Percentiles rank a stretch among this genome's conserved stretches.
phyloP scores from a whole-genome alignment of 2,329 filamentous ascomycete genomes.

The Kalmusia sp. region DNA sequence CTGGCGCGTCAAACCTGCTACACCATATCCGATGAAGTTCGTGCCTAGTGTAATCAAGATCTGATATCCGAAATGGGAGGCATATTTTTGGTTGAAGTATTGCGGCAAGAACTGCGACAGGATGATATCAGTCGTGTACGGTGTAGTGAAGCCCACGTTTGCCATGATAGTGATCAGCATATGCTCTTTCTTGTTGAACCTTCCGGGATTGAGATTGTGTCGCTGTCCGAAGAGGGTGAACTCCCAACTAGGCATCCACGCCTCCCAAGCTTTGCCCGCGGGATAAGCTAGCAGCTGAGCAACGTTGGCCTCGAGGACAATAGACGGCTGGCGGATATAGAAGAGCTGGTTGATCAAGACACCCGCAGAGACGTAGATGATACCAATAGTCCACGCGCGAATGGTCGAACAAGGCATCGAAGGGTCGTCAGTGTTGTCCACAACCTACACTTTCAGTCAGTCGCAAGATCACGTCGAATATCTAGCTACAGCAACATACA shows the following conservation, averaged over 20 bases:
- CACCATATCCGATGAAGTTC: constrained; percentile 15
- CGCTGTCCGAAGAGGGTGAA: constrained; percentile 12
- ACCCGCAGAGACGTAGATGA: constrained; percentile 7
- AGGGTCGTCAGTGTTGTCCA: constrained; percentile 14
- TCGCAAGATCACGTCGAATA: too few species aligned
- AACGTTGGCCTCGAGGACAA: constrained; percentile 10
- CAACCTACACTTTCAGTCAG: constrained; percentile 3
- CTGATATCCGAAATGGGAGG: constrained; percentile 48
- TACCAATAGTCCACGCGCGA: constrained; percentile 13
- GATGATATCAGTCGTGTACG: constrained; percentile 60
- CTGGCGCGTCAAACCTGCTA: constrained; percentile 10
- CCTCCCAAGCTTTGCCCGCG: constrained; percentile 14
- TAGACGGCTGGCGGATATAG: constrained; percentile 11
- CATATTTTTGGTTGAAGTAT: constrained; percentile 61
- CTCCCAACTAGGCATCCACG: constrained; percentile 5
- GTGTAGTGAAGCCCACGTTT: constrained; percentile 51
- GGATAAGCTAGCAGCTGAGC: constrained; percentile 11
- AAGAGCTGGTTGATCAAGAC: constrained; percentile 39
- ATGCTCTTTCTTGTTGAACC: constrained; percentile 21
- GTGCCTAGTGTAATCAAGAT: constrained; percentile 6
- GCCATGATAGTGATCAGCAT: constrained; percentile 22
- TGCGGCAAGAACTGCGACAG: constrained; percentile 59
- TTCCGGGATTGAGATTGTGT: constrained; percentile 16
- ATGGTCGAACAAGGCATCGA: constrained; percentile 29
- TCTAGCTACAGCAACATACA: background rate